Percentiles rank a stretch among this genome's conserved stretches.
Evolutionary conservation across 371 early-diverging fungal genomes (phyloP).

Genomic region (Gilbertella persicaria): DNA sequence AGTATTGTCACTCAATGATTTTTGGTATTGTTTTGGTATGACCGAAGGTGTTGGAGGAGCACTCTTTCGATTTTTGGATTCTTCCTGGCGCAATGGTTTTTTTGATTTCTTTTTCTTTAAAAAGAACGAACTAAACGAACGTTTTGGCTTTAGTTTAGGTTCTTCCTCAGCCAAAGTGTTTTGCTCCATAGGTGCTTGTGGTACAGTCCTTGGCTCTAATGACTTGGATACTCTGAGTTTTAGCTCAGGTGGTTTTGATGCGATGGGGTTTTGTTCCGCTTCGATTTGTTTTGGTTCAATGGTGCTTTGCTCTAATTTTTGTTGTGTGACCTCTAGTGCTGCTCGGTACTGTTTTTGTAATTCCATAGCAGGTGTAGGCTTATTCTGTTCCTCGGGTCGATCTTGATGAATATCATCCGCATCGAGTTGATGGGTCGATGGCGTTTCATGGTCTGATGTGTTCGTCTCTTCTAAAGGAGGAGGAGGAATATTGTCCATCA

Average conservation of each 20-base stretch:
- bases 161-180: background rate
- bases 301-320: conserved; percentile 9
- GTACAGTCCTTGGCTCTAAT: background rate
- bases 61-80: conserved; percentile 10
- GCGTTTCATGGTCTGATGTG: background rate
- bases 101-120: conserved; percentile 22
- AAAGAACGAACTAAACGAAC: conserved; percentile 23
- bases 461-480: background rate
- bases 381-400: too few relatives aligned
- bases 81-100: conserved; percentile 1
- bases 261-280: too few relatives aligned
- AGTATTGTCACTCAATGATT: background rate
- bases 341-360: conserved; percentile 13
- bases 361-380: conserved; percentile 11
- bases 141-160: conserved; percentile 15
- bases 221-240: background rate
- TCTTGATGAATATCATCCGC: too few relatives aligned
- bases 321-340: conserved; percentile 9
- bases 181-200: background rate
- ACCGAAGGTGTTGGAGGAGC: conserved; percentile 9
- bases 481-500: too few relatives aligned
- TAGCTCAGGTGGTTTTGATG: too few relatives aligned
- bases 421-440: background rate
- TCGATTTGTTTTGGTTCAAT: conserved; percentile 5
- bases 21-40: background rate